Evolutionary conservation across 163 green algal genomes (phyloP).

Genomic region (Scenedesmus sp.): DNA sequence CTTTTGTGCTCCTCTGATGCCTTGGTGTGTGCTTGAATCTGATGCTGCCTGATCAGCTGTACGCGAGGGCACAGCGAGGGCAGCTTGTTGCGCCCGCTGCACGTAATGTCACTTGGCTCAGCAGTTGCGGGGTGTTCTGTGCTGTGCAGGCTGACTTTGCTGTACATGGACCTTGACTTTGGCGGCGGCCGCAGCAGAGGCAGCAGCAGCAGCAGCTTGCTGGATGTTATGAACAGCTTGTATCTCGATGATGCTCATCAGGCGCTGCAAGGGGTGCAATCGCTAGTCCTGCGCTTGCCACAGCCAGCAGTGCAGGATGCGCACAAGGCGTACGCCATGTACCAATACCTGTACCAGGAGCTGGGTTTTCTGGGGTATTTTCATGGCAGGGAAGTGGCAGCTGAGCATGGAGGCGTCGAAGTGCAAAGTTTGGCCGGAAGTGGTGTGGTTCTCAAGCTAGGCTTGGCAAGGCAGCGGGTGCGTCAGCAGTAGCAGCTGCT

Average conservation of each 20-base stretch:
- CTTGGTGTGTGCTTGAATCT: no score
- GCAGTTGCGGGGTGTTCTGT: neutral
- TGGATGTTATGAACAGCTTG: neutral
- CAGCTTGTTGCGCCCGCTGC: no score
- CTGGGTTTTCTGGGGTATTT: neutral
- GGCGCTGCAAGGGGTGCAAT: neutral
- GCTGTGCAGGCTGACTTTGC: neutral
- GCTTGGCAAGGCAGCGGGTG: neutral
- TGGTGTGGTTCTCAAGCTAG: neutral
- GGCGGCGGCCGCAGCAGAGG: neutral
- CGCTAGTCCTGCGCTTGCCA: neutral
- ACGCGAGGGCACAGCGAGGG: no score
- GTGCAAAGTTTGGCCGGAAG: neutral
- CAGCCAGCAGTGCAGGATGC: neutral
- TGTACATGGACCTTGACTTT: neutral
- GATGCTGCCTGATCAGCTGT: no score
- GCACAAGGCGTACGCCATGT: neutral
- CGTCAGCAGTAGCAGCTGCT: neutral
- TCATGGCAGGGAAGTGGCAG: neutral
- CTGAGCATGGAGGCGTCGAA: neutral
- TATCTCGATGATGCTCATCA: neutral
- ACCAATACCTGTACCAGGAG: conserved; percentile 32
- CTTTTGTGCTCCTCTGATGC: no score
- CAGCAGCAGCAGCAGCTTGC: neutral
- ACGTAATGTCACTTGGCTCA: neutral